A percentile compares a stretch with the other conserved stretches of the same genome.
Conservation (phyloP, 495 filamentous ascomycete species). For the Haplographium delicatum region DNA sequence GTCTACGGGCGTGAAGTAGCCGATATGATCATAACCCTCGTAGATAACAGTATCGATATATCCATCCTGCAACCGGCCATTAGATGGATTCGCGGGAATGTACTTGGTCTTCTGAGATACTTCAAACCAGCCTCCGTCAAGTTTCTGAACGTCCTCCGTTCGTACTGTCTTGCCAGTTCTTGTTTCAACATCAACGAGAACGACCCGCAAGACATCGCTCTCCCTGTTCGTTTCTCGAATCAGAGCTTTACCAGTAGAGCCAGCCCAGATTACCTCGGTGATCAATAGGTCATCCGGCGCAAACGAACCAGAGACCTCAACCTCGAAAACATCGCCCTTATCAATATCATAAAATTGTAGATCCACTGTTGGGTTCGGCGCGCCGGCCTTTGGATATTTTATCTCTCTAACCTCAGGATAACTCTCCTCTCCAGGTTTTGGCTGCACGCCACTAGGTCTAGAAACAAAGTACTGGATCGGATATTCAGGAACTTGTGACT, state of each 20-base stretch:
- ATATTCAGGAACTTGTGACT: slow-evolving; percentile 86
- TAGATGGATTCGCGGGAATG: slow-evolving; percentile 76
- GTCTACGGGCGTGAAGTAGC: slow-evolving; percentile 90
- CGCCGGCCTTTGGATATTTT: slow-evolving; percentile 96
- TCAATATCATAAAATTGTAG: slow-evolving; percentile 84
- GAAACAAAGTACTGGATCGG: slow-evolving; percentile 92
- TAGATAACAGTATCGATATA: slow-evolving; percentile 91
- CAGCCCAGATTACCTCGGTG: slow-evolving; percentile 90
- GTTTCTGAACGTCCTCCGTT: slow-evolving; percentile 64
- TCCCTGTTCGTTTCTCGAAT: slow-evolving; percentile 91
- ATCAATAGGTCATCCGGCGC: slow-evolving; percentile 78
- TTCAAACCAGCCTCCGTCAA: slow-evolving; percentile 98
- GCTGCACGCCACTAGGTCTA: slow-evolving; percentile 71
- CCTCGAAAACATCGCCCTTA: slow-evolving; percentile 72
- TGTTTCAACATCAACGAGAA: slow-evolving; percentile 72
- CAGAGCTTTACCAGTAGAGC: slow-evolving; percentile 62
- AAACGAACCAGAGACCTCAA: slow-evolving; percentile 74
- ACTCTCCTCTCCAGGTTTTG: slow-evolving; percentile 68
- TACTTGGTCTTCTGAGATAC: slow-evolving; percentile 81
- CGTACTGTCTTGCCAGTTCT: slow-evolving; percentile 77
- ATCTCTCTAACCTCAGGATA: slow-evolving; percentile 89
- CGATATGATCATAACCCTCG: slow-evolving; percentile 84
- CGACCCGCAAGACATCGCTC: slow-evolving; percentile 81
- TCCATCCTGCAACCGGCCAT: slow-evolving; percentile 74
- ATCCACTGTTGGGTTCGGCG: slow-evolving; percentile 85